Evolutionary conservation across 148 eudicot species (phyloP), one percentile per base, ranked within the genome.

Genomic region (Bassia scoparia): DNA sequence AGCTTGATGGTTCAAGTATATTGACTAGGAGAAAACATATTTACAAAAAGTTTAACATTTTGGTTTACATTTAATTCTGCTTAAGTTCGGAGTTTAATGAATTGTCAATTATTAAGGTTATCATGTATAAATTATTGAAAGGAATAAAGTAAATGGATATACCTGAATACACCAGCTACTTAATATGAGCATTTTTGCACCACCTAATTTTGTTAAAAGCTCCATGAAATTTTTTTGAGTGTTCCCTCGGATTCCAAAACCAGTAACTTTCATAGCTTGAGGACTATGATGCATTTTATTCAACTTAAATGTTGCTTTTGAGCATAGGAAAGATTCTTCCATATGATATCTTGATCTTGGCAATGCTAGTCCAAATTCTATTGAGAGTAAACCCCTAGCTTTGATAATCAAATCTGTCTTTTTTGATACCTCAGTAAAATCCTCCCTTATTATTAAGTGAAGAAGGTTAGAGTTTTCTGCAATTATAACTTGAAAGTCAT

Each of bases 121-220:
- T 38, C 53, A 31, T 1, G n/a, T n/a, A n/a, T n/a, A 52, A 52
- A 69, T 38, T 69, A 34, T 7, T 5, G 23, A 33, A 16, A 69
- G 30, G 48, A 15, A 7, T 7, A 71, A 10, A 43, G 20, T 30
- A 23, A 5, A 35, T 34, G 24, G 33, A 33, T 8, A 5, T 63
- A 73, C 76, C 76, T 73, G 69, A 73, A 73, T 63, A 61, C 76
- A 73, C 69, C 76, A 73, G 61, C 76, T 63, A 37, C 76, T 33
- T 50, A 73, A 24, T 34, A 61, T 62, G 38, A 73, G 69, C 48
- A 62, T 61, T 24, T 49, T 16, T 16, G 46, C 76, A 63, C 35
- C 23, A n/a, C 18, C 16, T 34, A 73, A 24, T 15, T 49, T 33
- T 2, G 4, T 23, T 33, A 73, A 59, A 33, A 73, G 49, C 76